Percentiles rank a stretch among this genome's conserved stretches.
phyloP scores from a whole-genome alignment of 169 alveolate genomes.

The Plasmodium inui region DNA sequence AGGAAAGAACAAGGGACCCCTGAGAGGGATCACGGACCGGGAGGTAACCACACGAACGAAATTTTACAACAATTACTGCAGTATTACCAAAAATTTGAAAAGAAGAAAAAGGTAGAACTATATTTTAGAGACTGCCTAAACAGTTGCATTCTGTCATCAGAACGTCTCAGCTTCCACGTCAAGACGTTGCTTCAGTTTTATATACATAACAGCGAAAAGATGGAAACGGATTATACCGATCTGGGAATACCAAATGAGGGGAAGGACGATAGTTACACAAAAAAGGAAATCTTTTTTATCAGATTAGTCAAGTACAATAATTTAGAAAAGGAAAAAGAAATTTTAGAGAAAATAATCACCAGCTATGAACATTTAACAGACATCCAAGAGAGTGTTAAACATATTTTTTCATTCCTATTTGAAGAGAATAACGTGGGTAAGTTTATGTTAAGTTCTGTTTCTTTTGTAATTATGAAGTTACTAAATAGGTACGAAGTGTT shows the following conservation, averaged over 20 bases:
- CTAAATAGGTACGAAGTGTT: conserved; percentile 34
- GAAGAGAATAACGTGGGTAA: not conserved
- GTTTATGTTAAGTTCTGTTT: conserved; percentile 1
- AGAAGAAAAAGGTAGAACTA: conserved; percentile 41
- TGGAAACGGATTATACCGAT: conserved; percentile 36
- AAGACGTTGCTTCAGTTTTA: conserved; percentile 17
- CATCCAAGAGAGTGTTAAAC: conserved; percentile 26
- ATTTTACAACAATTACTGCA: conserved; percentile 3
- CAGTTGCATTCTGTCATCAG: conserved; percentile 22
- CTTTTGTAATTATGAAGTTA: conserved; percentile 43
- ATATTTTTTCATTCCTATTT: not conserved
- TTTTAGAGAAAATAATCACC: conserved; percentile 42
- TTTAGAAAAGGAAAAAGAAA: conserved; percentile 25
- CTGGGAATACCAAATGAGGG: not conserved
- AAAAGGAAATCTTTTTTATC: conserved; percentile 35
- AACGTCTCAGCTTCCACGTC: not conserved
- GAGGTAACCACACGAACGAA: not conserved
- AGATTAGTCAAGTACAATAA: conserved; percentile 35
- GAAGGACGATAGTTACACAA: conserved; percentile 25
- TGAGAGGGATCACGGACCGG: not conserved
- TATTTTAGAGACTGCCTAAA: conserved; percentile 43
- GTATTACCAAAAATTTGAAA: conserved; percentile 5
- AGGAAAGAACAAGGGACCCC: not conserved
- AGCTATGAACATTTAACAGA: conserved; percentile 1
- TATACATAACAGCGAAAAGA: conserved; percentile 25